Conservation (phyloP, 768 basidiomycete genomes). For the Lanmaoa pseudosensibilis region DNA sequence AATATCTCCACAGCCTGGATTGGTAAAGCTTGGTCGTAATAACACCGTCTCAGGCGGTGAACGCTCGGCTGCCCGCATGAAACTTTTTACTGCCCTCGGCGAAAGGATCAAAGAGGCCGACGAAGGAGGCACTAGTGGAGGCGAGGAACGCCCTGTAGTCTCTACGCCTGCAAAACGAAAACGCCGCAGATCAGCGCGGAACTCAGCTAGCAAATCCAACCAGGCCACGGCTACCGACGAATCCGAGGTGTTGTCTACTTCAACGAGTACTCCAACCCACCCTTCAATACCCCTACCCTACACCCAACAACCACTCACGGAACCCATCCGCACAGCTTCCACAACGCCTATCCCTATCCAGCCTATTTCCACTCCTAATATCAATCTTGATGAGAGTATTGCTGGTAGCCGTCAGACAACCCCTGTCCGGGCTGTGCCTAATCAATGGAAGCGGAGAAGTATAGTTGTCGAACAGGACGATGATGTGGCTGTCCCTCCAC, state of each 20-base stretch:
- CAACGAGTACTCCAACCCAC: slow-evolving; percentile 62
- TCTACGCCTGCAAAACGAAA: slow-evolving; percentile 51
- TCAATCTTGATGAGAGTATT: slow-evolving; percentile 31
- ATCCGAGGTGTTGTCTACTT: slow-evolving; percentile 38
- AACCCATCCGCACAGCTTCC: slow-evolving; percentile 28
- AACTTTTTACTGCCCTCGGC: slow-evolving; percentile 64
- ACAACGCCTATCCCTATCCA: slow-evolving; percentile 32
- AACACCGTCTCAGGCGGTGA: slow-evolving; percentile 85
- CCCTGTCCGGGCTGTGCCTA: slow-evolving; percentile 36
- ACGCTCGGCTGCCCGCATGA: slow-evolving; percentile 67
- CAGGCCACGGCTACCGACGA: slow-evolving; percentile 48
- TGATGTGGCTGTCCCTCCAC: slow-evolving; percentile 47
- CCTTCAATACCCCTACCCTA: slow-evolving; percentile 51
- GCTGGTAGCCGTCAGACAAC: slow-evolving; percentile 34
- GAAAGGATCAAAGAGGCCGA: slow-evolving; percentile 61
- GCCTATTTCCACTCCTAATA: slow-evolving; percentile 26
- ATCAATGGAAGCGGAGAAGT: slow-evolving; percentile 54
- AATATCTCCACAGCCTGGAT: slow-evolving; percentile 48
- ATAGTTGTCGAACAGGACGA: slow-evolving; percentile 72
- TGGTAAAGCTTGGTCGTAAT: slow-evolving; percentile 56
- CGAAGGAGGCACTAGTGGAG: slow-evolving; percentile 58
- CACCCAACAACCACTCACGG: slow-evolving; percentile 33
- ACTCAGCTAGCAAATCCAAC: slow-evolving; percentile 39
- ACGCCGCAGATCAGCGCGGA: slow-evolving; percentile 52
- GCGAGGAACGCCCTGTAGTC: slow-evolving; percentile 50